These are phyloP conservation scores for Rhexocercosporidium sp. DNA, from an alignment of 2,329 filamentous ascomycete species.

Conservation along the genomic window DNA sequence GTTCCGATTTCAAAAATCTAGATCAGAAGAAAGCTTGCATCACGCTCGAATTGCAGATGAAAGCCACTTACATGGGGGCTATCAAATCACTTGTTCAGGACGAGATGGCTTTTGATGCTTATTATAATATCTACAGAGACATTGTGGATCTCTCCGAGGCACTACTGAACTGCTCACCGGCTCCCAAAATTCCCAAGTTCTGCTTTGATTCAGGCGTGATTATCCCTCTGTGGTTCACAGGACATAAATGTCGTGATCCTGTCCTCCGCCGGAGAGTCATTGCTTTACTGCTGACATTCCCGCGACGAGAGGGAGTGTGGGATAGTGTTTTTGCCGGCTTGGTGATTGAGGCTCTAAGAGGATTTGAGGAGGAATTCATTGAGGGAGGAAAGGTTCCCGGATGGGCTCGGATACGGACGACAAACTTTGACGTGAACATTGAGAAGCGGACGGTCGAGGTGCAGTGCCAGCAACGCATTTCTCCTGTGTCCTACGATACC, in stretches of 20 bases:
- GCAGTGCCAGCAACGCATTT: constrained; percentile 19
- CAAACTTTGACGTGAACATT: constrained; percentile 17
- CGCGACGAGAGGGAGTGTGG: constrained; percentile 71
- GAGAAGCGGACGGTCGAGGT: constrained; percentile 17
- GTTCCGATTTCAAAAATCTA: neutral
- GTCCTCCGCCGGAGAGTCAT: constrained; percentile 64
- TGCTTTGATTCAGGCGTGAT: constrained; percentile 67
- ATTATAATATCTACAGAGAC: constrained; percentile 15
- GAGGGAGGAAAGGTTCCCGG: constrained; percentile 17
- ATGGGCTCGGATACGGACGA: constrained; percentile 22
- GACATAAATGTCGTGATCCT: constrained; percentile 65
- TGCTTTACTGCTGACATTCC: constrained; percentile 60
- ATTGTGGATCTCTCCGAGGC: constrained; percentile 21
- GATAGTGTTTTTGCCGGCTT: constrained; percentile 44
- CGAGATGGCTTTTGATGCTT: constrained; percentile 18
- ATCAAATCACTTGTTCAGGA: constrained; percentile 20
- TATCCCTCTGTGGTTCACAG: constrained; percentile 65
- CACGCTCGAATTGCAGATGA: constrained; percentile 23
- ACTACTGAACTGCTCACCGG: constrained; percentile 16
- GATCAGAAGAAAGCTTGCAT: constrained; percentile 17
- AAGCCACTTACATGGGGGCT: constrained; percentile 19
- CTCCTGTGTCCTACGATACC: constrained; percentile 5
- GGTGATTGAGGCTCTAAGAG: constrained; percentile 20
- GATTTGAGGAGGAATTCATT: constrained; percentile 23
- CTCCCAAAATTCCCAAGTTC: constrained; percentile 45